These are phyloP conservation scores for Penicillium oxalicum DNA, from an alignment of 2,329 filamentous ascomycete genomes.

Conservation along the genomic window DNA sequence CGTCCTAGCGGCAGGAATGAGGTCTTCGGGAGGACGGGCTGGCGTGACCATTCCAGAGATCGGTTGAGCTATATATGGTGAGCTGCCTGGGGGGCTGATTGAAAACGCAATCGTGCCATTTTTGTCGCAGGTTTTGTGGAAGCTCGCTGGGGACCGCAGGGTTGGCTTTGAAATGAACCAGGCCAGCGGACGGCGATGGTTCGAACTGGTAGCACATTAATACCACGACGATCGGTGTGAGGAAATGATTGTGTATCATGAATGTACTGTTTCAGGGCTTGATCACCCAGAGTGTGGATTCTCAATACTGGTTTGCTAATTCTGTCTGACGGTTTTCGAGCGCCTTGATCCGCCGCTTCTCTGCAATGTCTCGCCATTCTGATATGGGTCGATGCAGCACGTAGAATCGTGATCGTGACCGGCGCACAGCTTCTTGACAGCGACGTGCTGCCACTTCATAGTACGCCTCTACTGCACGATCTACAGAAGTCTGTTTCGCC, in stretches of 20 bases:
- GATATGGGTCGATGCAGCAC: background rate
- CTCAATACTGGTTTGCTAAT: background rate
- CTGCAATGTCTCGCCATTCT: background rate
- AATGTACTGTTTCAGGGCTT: no score
- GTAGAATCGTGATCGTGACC: background rate
- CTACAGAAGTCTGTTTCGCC: background rate
- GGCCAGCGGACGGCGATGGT: background rate
- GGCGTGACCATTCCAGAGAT: slow-evolving; percentile 36
- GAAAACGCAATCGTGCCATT: slow-evolving; percentile 41
- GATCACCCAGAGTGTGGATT: no score
- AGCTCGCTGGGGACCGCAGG: slow-evolving; percentile 41
- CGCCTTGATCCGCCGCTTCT: background rate
- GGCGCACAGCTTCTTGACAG: background rate
- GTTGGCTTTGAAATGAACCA: slow-evolving; percentile 36
- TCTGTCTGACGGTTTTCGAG: background rate
- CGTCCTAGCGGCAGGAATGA: slow-evolving; percentile 16
- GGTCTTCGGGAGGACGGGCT: slow-evolving; percentile 3
- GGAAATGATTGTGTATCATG: background rate
- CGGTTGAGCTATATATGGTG: slow-evolving; percentile 42
- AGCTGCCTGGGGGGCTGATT: slow-evolving; percentile 27
- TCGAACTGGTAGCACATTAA: background rate
- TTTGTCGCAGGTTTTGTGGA: slow-evolving; percentile 38
- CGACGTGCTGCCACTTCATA: background rate
- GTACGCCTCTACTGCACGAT: background rate
- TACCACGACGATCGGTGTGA: background rate